Base-by-base conservation (phyloP, 805 yeast genomes). In the Saturnispora ahearnii region DNA sequence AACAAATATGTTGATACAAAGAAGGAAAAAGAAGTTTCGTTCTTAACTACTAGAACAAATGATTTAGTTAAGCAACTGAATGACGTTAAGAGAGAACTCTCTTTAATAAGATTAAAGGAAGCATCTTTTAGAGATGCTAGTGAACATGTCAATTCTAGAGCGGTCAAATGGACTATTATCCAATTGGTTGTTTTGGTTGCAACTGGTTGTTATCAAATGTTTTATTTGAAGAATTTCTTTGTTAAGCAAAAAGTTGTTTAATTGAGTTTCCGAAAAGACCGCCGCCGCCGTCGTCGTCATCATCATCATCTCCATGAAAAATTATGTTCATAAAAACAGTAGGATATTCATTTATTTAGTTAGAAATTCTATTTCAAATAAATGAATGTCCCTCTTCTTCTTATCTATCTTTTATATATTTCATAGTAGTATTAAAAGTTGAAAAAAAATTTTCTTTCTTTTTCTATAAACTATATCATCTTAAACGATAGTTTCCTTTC, bases 191-290 rank as follows among this genome's bases (percentile, higher is more conserved):
- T 81, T 3, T 72, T 84, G 60, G 73, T 78, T 34, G 80, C 75
- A 44, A 81, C 88, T 28, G 84, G 91, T 64, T 72, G 75, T 44
- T 83, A 85, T 79, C 93, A 84, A 69, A 69, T 84, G 66, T 78
- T 78, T 50, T 87, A 83, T 62, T 74, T 84, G 69, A 79, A 83
- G 71, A 70, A 83, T 15, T 84, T 82, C 72, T 84, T 84, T 59
- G 89, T 84, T 56, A 84, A 84, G 65, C 90, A 84, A 68, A 84
- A 84, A 65, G 77, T 79, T 61, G 81, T 79, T 33, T 78, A 65
- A 61, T 6, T 22, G 9, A 26, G 29, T 26, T 6, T 26, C 29
- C 18, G 18, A 18, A 18, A 18, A 18, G 18, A 18, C 18, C 18
- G 18, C 18, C 2, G 18, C 2, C 18, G 18, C 2, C 29, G 3